These are phyloP conservation scores for Plenodomus tracheiphilus DNA, from an alignment of 2,329 filamentous ascomycete species.

Conservation along the genomic window DNA sequence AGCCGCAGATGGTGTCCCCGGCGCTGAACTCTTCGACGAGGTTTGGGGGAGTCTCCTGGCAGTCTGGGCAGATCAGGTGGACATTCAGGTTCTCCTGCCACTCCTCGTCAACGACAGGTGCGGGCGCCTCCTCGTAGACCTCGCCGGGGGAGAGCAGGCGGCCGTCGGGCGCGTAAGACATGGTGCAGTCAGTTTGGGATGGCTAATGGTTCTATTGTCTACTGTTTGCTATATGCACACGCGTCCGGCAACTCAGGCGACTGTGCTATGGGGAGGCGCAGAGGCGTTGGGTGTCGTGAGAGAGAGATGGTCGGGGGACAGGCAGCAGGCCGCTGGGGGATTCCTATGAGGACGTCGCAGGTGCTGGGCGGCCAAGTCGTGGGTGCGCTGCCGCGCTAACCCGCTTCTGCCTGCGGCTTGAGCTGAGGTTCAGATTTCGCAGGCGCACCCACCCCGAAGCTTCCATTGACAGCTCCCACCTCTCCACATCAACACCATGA, in stretches of 20 bases:
- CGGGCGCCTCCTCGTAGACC: conserved; percentile 45
- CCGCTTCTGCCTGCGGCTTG: too few relatives aligned
- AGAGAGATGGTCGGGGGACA: conserved; percentile 10
- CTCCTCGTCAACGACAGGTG: conserved; percentile 42
- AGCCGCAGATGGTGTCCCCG: conserved; percentile 89
- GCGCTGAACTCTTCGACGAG: conserved; percentile 90
- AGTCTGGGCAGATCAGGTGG: conserved; percentile 83
- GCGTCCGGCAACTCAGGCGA: conserved; percentile 12
- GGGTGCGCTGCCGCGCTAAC: too few relatives aligned
- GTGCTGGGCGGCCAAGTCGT: too few relatives aligned
- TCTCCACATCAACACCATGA: conserved; percentile 51
- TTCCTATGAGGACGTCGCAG: too few relatives aligned
- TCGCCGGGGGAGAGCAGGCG: conserved; percentile 50
- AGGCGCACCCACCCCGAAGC: conserved; percentile 30
- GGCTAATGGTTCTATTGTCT: conserved; percentile 10
- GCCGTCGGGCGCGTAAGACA: conserved; percentile 40
- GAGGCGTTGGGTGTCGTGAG: conserved; percentile 21
- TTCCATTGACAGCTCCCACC: conserved; percentile 36
- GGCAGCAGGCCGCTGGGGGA: too few relatives aligned
- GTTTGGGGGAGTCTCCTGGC: conserved; percentile 88
- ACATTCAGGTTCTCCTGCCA: conserved; percentile 88
- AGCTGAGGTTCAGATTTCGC: too few relatives aligned
- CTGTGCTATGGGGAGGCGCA: conserved; percentile 17
- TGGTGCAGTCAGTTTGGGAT: conserved; percentile 15
- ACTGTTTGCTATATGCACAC: conserved; percentile 17